phyloP scores from a whole-genome alignment of 176 grass and related monocot species.

The Carex cristatella region DNA sequence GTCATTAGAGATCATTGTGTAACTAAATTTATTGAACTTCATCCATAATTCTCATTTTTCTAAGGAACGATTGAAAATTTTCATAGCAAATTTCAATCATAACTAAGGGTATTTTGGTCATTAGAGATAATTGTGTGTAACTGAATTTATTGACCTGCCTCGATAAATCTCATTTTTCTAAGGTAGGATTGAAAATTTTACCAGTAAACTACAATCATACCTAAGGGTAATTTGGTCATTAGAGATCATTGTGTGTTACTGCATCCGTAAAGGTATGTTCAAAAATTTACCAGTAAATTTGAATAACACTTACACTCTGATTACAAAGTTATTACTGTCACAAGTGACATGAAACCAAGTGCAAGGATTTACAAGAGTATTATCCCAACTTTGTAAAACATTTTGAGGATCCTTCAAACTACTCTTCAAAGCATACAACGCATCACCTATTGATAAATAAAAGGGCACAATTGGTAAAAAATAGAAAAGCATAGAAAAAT shows the following conservation, averaged over 20 bases:
- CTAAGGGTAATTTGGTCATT: not conserved
- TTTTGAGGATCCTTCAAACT: constrained; percentile 52
- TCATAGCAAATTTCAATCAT: not conserved
- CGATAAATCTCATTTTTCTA: no score
- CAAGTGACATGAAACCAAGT: constrained; percentile 85
- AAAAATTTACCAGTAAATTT: not conserved
- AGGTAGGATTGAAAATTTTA: no score
- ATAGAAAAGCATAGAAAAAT: not conserved
- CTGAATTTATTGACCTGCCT: no score
- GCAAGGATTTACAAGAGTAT: constrained; percentile 63
- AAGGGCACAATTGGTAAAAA: not conserved
- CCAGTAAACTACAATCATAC: no score
- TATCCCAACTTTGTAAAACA: constrained; percentile 73
- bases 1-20: not conserved
- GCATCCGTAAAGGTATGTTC: not conserved
- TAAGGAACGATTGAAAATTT: no score
- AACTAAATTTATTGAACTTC: not conserved
- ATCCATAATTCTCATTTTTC: not conserved
- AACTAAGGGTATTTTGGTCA: no score
- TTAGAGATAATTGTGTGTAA: no score
- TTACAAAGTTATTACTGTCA: constrained; percentile 58
- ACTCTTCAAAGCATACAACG: constrained; percentile 43
- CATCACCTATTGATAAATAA: constrained; percentile 49
- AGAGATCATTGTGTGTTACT: not conserved
- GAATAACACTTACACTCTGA: constrained; percentile 56